phyloP scores from a whole-genome alignment of 1,139 yeast genomes.

The Geotrichum macrosporum region DNA sequence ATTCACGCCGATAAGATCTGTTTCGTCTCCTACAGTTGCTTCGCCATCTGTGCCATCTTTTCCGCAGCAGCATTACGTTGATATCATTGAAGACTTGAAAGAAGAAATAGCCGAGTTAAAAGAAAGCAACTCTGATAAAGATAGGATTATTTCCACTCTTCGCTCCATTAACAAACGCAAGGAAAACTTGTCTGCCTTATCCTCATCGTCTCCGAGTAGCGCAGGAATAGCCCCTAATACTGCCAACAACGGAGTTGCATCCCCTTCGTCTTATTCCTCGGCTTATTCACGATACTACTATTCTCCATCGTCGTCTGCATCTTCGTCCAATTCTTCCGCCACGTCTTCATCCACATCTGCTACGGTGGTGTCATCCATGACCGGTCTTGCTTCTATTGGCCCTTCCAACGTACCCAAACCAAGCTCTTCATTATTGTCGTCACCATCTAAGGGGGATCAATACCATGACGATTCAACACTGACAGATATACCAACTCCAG shows the following conservation, averaged over 20 bases:
- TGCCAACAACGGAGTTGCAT: slow-evolving; percentile 10
- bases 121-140: slow-evolving; percentile 61
- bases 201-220: not conserved
- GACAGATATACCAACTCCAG: slow-evolving; percentile 4
- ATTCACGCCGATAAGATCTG: slow-evolving; percentile 18
- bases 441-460: not conserved
- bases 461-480: slow-evolving; percentile 8
- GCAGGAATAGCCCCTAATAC: too few species aligned
- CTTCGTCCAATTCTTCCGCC: slow-evolving; percentile 12
- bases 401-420: not conserved
- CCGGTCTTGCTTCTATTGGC: not conserved
- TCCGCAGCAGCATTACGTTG: slow-evolving; percentile 24
- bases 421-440: not conserved
- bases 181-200: slow-evolving; percentile 21
- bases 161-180: slow-evolving; percentile 24
- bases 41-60: slow-evolving; percentile 13
- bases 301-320: too few species aligned
- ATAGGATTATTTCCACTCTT: slow-evolving; percentile 70
- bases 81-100: slow-evolving; percentile 53
- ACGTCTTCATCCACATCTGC: not conserved
- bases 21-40: slow-evolving; percentile 19
- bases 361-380: not conserved
- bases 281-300: slow-evolving; percentile 29
- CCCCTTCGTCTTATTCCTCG: slow-evolving; percentile 21
- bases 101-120: slow-evolving; percentile 66